A percentile compares a stretch with the other conserved stretches of the same genome.
Evolutionary conservation across 768 basidiomycete species (phyloP).

Genomic region (Butyriboletus loyo): DNA sequence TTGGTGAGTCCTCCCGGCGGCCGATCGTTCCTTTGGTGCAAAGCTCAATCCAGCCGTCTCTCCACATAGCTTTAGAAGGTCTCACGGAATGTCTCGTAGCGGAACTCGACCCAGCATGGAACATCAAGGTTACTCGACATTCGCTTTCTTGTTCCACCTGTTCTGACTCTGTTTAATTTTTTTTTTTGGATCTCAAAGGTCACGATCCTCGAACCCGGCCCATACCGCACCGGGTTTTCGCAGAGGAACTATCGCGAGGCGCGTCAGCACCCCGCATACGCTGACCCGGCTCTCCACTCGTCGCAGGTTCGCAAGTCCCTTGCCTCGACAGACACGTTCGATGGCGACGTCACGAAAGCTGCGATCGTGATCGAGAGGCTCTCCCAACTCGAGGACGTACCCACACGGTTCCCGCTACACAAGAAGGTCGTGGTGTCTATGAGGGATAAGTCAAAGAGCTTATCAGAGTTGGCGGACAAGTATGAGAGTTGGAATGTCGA

Average conservation of each 20-base stretch:
- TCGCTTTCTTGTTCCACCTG: background rate
- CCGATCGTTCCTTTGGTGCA: no score
- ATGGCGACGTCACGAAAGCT: constrained; percentile 16
- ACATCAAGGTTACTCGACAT: background rate
- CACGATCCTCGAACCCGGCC: constrained; percentile 17
- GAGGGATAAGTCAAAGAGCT: constrained; percentile 13
- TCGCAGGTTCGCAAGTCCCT: constrained; percentile 3
- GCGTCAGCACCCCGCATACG: constrained; percentile 21
- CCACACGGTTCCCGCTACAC: constrained; percentile 16
- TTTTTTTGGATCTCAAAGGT: constrained; percentile 10
- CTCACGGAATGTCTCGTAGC: background rate
- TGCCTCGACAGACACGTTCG: background rate
- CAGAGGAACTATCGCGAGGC: background rate
- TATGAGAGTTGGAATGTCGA: constrained; percentile 18
- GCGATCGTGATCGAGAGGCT: constrained; percentile 14
- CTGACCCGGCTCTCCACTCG: background rate
- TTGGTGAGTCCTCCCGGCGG: constrained; percentile 5
- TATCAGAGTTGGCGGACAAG: constrained; percentile 8
- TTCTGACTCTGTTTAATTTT: background rate
- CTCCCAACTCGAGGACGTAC: constrained; percentile 12
- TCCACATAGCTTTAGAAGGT: constrained; percentile 19
- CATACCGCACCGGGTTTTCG: constrained; percentile 12
- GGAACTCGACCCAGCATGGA: background rate
- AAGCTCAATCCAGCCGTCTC: background rate
- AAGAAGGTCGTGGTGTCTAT: background rate